These are phyloP conservation scores for Candida nonsorbophila DNA, from an alignment of 805 yeast genomes.

Conservation along the genomic window DNA sequence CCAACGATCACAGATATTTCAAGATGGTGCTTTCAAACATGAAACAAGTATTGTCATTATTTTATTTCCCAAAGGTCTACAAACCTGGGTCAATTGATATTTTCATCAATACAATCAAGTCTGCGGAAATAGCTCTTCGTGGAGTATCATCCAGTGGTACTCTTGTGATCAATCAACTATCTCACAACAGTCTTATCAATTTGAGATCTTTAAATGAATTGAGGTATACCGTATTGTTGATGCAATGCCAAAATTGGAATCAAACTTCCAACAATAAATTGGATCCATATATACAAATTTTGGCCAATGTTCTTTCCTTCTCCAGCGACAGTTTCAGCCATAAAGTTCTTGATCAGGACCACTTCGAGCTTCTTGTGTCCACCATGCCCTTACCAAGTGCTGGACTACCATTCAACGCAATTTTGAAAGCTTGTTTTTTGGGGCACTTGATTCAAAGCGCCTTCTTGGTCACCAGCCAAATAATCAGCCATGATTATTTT, in stretches of 20 bases:
- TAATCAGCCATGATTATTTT: constrained; percentile 22
- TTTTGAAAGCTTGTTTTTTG: constrained; percentile 45
- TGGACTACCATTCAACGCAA: constrained; percentile 40
- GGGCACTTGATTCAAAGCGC: constrained; percentile 49
- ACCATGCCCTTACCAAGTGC: constrained; percentile 43
- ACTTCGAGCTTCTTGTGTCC: constrained; percentile 48
- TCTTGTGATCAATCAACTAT: constrained; percentile 49
- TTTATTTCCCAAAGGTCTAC: constrained; percentile 33
- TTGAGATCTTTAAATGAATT: constrained; percentile 46
- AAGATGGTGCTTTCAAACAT: constrained; percentile 24
- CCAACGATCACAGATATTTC: constrained; percentile 19
- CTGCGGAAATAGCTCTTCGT: constrained; percentile 61
- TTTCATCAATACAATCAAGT: constrained; percentile 53
- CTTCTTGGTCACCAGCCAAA: constrained; percentile 17
- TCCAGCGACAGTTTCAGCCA: constrained; percentile 25
- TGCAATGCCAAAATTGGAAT: constrained; percentile 34
- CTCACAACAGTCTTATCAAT: constrained; percentile 56
- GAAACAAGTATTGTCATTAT: constrained; percentile 27
- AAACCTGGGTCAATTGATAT: constrained; percentile 30
- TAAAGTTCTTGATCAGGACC: constrained; percentile 39
- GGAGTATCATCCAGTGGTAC: constrained; percentile 41
- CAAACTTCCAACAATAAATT: constrained; percentile 16
- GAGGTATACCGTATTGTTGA: constrained; percentile 26
- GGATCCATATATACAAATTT: constrained; percentile 26
- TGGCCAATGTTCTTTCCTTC: constrained; percentile 30